Evolutionary conservation across 768 basidiomycete species (phyloP).

Genomic region (Trametes elegans): DNA sequence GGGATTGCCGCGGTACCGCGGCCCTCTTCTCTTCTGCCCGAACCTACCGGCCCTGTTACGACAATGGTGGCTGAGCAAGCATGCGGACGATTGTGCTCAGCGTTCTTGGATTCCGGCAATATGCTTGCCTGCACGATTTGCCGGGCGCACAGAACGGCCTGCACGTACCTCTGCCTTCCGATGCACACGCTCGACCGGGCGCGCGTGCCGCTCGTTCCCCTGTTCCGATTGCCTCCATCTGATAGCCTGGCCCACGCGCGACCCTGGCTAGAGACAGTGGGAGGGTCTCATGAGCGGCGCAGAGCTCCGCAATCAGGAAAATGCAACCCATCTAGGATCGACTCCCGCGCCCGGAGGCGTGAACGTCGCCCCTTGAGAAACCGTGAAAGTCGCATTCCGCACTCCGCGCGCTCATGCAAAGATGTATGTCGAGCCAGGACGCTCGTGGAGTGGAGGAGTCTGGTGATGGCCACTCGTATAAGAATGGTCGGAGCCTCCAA

Average conservation of each 20-base stretch:
- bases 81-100: neutral
- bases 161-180: neutral
- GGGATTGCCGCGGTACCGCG: slow-evolving; percentile 1
- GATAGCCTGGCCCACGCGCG: neutral
- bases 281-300: neutral
- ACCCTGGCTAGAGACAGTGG: neutral
- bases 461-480: slow-evolving; percentile 6
- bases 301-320: neutral
- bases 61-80: neutral
- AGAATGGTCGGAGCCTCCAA: slow-evolving; percentile 4
- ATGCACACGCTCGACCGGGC: no score
- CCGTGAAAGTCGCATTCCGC: slow-evolving; percentile 9
- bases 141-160: neutral
- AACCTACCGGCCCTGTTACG: neutral
- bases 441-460: neutral
- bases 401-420: slow-evolving; percentile 3
- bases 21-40: neutral
- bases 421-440: neutral
- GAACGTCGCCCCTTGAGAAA: neutral
- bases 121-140: neutral
- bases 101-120: neutral
- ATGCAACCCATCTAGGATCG: neutral
- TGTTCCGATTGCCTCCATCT: neutral
- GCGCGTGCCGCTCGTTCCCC: neutral
- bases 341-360: neutral